Evolutionary conservation across 2,329 filamentous ascomycete genomes (phyloP).

Genomic region (Lecanoromycetidae sp.): DNA sequence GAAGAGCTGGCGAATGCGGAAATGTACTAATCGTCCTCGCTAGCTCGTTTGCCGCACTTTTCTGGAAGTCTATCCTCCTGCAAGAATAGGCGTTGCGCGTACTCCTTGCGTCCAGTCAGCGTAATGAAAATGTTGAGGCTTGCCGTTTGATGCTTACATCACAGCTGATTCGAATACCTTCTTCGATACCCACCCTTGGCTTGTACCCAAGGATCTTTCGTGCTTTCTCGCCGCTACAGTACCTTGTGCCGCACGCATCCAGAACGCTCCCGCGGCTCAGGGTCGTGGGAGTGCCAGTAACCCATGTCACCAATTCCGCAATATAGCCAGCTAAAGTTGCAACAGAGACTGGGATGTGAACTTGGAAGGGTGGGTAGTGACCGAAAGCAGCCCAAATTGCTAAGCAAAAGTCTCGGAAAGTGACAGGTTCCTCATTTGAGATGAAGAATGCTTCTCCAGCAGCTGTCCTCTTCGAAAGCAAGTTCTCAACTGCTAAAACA

Average conservation of each 20-base stretch:
- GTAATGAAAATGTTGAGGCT: too few relatives aligned
- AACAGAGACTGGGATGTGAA: constrained; percentile 37
- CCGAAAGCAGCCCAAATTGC: constrained; percentile 38
- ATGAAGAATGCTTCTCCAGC: constrained; percentile 36
- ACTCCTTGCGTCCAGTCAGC: too few relatives aligned
- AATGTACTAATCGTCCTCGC: too few relatives aligned
- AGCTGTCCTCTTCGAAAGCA: constrained; percentile 28
- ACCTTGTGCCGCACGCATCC: constrained; percentile 42
- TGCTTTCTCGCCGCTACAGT: constrained; percentile 43
- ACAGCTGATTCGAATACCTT: constrained; percentile 39
- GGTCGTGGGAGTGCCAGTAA: constrained; percentile 32
- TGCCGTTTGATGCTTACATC: constrained; percentile 27
- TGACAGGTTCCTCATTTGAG: constrained; percentile 35
- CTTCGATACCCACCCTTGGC: constrained; percentile 38
- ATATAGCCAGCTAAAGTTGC: constrained; percentile 38
- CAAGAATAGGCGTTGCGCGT: too few relatives aligned
- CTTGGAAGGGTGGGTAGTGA: constrained; percentile 38
- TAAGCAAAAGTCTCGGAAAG: constrained; percentile 34
- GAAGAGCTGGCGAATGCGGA: too few relatives aligned
- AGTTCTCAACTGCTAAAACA: constrained; percentile 33
- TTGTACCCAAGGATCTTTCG: constrained; percentile 40
- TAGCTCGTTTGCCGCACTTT: too few relatives aligned
- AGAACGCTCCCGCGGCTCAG: constrained; percentile 43
- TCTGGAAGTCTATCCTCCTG: too few relatives aligned
- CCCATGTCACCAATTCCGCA: constrained; percentile 37